Conservation (phyloP, 768 basidiomycete genomes). For the Hysterangium stoloniferum region DNA sequence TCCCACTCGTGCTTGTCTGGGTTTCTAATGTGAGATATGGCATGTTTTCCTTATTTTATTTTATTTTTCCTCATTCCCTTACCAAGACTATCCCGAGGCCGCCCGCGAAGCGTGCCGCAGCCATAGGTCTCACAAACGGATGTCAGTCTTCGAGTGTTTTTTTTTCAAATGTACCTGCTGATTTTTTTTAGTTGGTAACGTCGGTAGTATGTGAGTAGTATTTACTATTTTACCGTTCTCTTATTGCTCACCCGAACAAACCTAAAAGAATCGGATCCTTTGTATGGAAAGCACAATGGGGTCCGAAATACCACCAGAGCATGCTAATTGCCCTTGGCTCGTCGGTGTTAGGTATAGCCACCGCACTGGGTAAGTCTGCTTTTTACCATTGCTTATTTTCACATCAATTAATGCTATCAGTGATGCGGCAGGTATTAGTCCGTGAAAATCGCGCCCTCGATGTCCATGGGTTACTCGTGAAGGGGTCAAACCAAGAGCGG, state of each 20-base stretch:
- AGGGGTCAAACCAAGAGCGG: constrained; percentile 38
- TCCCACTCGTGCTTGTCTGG: constrained; percentile 48
- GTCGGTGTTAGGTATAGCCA: constrained; percentile 19
- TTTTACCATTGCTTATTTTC: background rate
- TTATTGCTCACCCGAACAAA: too few species aligned
- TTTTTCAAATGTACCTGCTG: background rate
- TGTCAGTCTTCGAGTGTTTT: too few species aligned
- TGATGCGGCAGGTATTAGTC: constrained; percentile 37
- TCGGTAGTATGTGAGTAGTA: constrained; percentile 11
- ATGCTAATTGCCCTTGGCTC: constrained; percentile 42
- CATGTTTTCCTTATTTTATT: too few species aligned
- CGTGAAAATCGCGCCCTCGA: constrained; percentile 45
- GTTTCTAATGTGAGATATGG: constrained; percentile 38
- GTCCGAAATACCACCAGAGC: constrained; percentile 53
- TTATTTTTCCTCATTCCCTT: background rate
- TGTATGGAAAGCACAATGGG: constrained; percentile 52
- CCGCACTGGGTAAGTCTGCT: constrained; percentile 15
- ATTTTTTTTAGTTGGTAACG: constrained; percentile 12
- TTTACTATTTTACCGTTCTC: too few species aligned
- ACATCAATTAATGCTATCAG: constrained; percentile 27
- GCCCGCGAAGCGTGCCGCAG: constrained; percentile 32
- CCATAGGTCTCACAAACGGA: constrained; percentile 58
- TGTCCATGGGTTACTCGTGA: constrained; percentile 34
- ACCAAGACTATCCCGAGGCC: constrained; percentile 13
- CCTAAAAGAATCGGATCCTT: constrained; percentile 8